A percentile compares a stretch with the other conserved stretches of the same genome.
phyloP scores from a whole-genome alignment of 192 early-diverging fungal species.

The Chytriomyces sp. region DNA sequence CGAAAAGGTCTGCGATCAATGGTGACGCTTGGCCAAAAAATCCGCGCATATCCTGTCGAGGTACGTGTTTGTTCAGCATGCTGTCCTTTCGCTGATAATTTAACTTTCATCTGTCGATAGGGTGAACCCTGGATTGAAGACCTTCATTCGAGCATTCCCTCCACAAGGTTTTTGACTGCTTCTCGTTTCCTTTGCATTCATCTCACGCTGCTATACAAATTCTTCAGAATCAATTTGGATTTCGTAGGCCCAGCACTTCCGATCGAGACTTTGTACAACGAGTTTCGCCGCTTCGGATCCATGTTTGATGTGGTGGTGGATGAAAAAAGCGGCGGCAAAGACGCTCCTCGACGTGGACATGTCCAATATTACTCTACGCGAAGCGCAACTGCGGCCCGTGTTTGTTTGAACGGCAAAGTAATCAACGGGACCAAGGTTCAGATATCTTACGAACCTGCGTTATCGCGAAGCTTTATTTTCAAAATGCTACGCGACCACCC shows the following conservation, averaged over 20 bases:
- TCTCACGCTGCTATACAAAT: too few relatives aligned
- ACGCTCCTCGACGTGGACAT: constrained; percentile 77
- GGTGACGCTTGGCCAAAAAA: constrained; percentile 65
- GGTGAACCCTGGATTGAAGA: constrained; percentile 58
- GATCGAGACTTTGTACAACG: constrained; percentile 71
- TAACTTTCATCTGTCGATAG: not conserved
- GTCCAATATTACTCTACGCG: constrained; percentile 79
- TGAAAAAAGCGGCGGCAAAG: constrained; percentile 65
- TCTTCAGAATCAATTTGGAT: constrained; percentile 58
- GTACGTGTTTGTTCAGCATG: too few relatives aligned
- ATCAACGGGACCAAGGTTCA: constrained; percentile 65
- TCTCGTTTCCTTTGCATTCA: too few relatives aligned
- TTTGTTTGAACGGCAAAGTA: constrained; percentile 84
- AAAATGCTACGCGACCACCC: constrained; percentile 63
- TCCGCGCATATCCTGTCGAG: constrained; percentile 64
- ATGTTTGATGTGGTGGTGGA: constrained; percentile 80
- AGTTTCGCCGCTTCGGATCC: constrained; percentile 79
- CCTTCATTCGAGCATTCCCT: constrained; percentile 50
- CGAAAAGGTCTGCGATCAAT: constrained; percentile 63
- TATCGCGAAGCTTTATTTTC: constrained; percentile 33
- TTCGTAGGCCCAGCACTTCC: constrained; percentile 76
- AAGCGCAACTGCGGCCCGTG: constrained; percentile 85
- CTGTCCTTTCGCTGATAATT: too few relatives aligned
- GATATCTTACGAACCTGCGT: constrained; percentile 53
- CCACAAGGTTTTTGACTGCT: constrained; percentile 10